Base-by-base conservation (phyloP, 2,329 filamentous ascomycete genomes). In the Fusarium domesticum region DNA sequence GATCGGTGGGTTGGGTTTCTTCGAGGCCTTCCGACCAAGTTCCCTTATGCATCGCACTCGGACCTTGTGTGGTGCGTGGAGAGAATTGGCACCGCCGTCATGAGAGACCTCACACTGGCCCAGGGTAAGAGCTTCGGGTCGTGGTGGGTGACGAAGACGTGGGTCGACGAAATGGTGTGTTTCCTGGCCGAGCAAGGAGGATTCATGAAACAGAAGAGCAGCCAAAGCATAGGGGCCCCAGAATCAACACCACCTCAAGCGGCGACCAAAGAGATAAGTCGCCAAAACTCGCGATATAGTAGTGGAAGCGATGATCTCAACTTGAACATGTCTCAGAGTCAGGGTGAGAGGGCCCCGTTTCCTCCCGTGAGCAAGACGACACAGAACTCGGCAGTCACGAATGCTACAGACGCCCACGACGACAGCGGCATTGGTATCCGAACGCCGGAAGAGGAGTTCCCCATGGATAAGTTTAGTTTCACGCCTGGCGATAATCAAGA, bases 71-170 rank as follows among this genome's bases (percentile, higher is more conserved):
- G 84, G 68, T 89, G 84, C 53, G 83, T 92, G 32, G 84, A 89
- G 56, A 78, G 83, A 18, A 73, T 93, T 17, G 85, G 87, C 11
- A 89, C 85, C 6, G 83, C 86, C 16, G 84, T 88, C 15, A 81
- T 93, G 72, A 78, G 89, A 42, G 89, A 95, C 58, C 78, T 95
- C 45, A 93, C 88, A 1, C 83, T 93, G 39, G 77, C 81, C 32
- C 84, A 87, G 53, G 87, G 85, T 15, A 82, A 84, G 61, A 91
- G 86, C 60, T 95, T 92, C 61, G 85, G 87, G n/a, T 84, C 87
- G 6, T 95, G 89, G 89, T 93, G 88, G 88, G 87, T 96, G 45
- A 90, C 90, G 4, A 96, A 96, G 65, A 91, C 92, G 45, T 97
- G 92, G 76, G 80, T 96, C 40, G 91, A 96, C 61, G 92, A 97